Conservation (phyloP, 192 early-diverging fungal genomes). For the Podila clonocystis region DNA sequence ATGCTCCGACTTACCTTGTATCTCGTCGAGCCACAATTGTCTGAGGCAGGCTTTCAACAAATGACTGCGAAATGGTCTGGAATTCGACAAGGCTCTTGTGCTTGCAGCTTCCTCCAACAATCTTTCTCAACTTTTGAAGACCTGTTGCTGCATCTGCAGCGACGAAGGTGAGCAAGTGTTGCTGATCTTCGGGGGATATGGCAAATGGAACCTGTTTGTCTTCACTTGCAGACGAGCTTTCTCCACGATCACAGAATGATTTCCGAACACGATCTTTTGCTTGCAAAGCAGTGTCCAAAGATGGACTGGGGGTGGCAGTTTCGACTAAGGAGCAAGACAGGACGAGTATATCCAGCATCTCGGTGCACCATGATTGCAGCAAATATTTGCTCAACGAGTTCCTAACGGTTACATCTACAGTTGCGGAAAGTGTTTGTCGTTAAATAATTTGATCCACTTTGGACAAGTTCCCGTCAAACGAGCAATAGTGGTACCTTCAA, state of each 20-base stretch:
- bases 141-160: background rate
- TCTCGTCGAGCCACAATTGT: background rate
- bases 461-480: background rate
- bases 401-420: slow-evolving; percentile 17
- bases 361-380: slow-evolving; percentile 32
- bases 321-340: background rate
- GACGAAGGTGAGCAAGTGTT: background rate
- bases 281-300: background rate
- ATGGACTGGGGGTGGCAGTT: background rate
- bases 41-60: background rate
- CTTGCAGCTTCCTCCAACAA: slow-evolving; percentile 31
- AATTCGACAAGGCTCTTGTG: slow-evolving; percentile 40
- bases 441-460: background rate
- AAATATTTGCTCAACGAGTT: slow-evolving; percentile 48
- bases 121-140: slow-evolving; percentile 26
- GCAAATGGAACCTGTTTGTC: background rate
- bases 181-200: slow-evolving; percentile 11
- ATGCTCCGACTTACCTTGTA: background rate
- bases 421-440: background rate
- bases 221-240: background rate
- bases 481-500: slow-evolving; percentile 30
- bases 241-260: background rate
- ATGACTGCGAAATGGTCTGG: background rate
- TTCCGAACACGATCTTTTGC: background rate
- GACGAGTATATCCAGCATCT: slow-evolving; percentile 7